These are phyloP conservation scores for Plasmodium knowlesi DNA, from an alignment of 169 alveolate genomes.

Conservation along the genomic window DNA sequence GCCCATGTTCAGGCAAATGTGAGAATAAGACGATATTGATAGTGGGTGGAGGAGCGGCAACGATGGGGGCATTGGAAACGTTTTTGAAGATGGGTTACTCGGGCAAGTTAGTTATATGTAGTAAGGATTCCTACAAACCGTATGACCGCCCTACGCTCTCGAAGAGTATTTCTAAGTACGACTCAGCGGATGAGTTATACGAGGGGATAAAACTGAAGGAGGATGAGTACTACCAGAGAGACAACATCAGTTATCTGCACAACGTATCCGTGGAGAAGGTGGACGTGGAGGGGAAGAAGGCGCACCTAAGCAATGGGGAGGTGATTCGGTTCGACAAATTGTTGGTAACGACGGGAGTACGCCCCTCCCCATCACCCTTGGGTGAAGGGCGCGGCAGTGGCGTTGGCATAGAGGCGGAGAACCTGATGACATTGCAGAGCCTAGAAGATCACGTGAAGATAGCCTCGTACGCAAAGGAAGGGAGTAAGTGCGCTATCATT, in stretches of 20 bases:
- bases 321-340: constrained; percentile 81
- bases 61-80: constrained; percentile 88
- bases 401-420: neutral
- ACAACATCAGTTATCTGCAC: constrained; percentile 75
- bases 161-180: constrained; percentile 72
- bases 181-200: constrained; percentile 68
- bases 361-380: constrained; percentile 71
- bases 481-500: constrained; percentile 78
- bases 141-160: constrained; percentile 85
- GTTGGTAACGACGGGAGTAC: constrained; percentile 82
- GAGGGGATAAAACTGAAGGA: constrained; percentile 78
- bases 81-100: constrained; percentile 85
- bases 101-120: constrained; percentile 76
- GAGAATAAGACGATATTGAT: constrained; percentile 84
- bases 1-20: constrained; percentile 63
- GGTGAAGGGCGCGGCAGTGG: neutral
- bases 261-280: constrained; percentile 76
- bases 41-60: constrained; percentile 93
- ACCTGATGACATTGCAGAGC: constrained; percentile 81
- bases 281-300: constrained; percentile 74
- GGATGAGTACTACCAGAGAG: constrained; percentile 74
- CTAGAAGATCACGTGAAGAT: constrained; percentile 74
- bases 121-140: constrained; percentile 79
- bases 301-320: constrained; percentile 79
- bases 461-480: constrained; percentile 75